A percentile compares a stretch with the other conserved stretches of the same genome.
phyloP scores from a whole-genome alignment of 768 basidiomycete genomes.

The Saitozyma podzolica region DNA sequence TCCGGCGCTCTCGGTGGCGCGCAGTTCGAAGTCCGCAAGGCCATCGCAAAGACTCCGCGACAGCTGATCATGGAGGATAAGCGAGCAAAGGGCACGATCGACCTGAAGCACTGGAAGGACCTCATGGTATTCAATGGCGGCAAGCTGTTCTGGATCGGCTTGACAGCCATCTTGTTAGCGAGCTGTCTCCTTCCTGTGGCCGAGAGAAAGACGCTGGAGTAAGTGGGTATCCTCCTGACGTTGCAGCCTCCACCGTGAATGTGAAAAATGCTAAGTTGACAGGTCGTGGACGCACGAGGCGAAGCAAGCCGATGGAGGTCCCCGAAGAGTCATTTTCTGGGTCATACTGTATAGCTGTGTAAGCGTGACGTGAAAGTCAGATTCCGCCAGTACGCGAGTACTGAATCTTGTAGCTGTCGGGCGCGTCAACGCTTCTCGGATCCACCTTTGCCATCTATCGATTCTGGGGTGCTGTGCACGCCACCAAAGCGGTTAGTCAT shows the following conservation, averaged over 20 bases:
- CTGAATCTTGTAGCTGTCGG: constrained; percentile 18
- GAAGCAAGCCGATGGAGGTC: background rate
- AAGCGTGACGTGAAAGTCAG: constrained; percentile 4
- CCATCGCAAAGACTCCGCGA: constrained; percentile 27
- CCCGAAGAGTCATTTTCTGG: constrained; percentile 21
- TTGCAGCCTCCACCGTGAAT: background rate
- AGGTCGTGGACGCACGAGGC: constrained; percentile 37
- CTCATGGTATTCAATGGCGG: constrained; percentile 25
- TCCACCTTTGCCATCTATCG: constrained; percentile 8
- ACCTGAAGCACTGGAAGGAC: constrained; percentile 28
- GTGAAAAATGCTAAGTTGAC: background rate
- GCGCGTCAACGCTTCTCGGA: constrained; percentile 9
- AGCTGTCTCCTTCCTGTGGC: constrained; percentile 18
- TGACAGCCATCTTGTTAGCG: constrained; percentile 12
- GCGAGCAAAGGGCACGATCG: constrained; percentile 20
- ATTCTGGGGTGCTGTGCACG: constrained; percentile 29
- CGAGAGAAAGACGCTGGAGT: constrained; percentile 29
- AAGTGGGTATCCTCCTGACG: constrained; percentile 4
- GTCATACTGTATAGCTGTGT: constrained; percentile 28
- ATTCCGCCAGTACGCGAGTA: background rate
- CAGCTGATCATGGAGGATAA: constrained; percentile 38
- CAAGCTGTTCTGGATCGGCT: constrained; percentile 21
- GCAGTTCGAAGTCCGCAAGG: constrained; percentile 21
- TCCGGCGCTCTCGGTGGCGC: background rate
- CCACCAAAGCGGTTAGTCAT: constrained; percentile 21